phyloP scores from a whole-genome alignment of 345 rosid species.

The Leavenworthia alabamica region DNA sequence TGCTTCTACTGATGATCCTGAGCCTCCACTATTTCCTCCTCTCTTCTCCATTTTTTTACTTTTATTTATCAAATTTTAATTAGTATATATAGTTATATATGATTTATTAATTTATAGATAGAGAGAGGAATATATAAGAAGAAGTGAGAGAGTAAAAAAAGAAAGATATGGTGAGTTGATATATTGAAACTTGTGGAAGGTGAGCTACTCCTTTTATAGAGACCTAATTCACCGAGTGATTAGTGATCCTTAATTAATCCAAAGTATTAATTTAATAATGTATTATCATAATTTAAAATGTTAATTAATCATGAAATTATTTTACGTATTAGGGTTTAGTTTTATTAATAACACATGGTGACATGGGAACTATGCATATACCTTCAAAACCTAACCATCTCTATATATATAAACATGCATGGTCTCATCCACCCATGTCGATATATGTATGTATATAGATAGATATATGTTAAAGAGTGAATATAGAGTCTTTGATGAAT shows the following conservation, averaged over 20 bases:
- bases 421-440: background rate
- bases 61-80: background rate
- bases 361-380: background rate
- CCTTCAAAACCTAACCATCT: constrained; percentile 19
- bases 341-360: constrained; percentile 16
- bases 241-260: constrained; percentile 15
- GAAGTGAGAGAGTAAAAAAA: background rate
- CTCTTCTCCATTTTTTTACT: constrained; percentile 27
- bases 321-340: background rate
- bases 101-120: background rate
- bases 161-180: constrained; percentile 24
- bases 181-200: constrained; percentile 30
- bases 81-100: background rate
- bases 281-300: background rate
- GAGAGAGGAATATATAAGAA: constrained; percentile 18
- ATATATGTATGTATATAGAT: background rate
- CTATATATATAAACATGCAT: background rate
- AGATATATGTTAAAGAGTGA: background rate
- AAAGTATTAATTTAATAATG: constrained; percentile 11
- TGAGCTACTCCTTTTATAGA: constrained; percentile 35
- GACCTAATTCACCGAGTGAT: constrained; percentile 22
- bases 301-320: constrained; percentile 6
- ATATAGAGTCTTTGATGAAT: background rate
- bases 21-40: constrained; percentile 26
- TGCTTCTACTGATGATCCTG: constrained; percentile 57